These are phyloP conservation scores for Solanum hybrid DNA, from an alignment of 305 asterid species.

Conservation along the genomic window DNA sequence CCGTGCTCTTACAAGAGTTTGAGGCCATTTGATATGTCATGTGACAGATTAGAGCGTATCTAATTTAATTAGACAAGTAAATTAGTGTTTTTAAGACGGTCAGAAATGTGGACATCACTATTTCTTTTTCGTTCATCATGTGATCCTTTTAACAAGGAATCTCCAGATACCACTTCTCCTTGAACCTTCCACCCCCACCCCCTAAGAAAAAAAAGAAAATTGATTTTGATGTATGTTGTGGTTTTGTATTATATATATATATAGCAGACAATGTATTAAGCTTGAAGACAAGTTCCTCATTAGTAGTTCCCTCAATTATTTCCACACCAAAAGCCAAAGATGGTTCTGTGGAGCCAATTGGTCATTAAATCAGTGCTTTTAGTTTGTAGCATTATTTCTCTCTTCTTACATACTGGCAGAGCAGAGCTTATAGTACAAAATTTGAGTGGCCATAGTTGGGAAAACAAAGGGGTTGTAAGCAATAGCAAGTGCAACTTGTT, in stretches of 20 bases:
- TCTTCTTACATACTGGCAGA: constrained; percentile 4
- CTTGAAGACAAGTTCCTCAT: not conserved
- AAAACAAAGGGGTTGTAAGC: constrained; percentile 12
- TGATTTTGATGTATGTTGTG: not conserved
- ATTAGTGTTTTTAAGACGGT: too few relatives aligned
- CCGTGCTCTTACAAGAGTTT: too few relatives aligned
- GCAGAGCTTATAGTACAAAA: constrained; percentile 7
- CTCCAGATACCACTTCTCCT: constrained; percentile 4
- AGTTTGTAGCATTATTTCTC: constrained; percentile 13
- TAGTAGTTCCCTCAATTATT: constrained; percentile 8
- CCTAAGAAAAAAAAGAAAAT: not conserved
- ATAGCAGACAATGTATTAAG: not conserved
- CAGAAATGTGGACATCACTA: not conserved
- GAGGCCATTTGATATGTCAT: too few relatives aligned
- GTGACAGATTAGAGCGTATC: too few relatives aligned
- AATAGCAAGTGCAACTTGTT: constrained; percentile 40
- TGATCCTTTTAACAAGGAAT: constrained; percentile 7
- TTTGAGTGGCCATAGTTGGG: not conserved
- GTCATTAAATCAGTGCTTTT: not conserved
- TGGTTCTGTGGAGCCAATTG: constrained; percentile 5
- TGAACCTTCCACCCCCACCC: not conserved
- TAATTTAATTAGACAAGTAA: too few relatives aligned
- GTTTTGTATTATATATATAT: not conserved
- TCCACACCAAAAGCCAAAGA: constrained; percentile 19
- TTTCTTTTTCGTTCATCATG: not conserved